Evolutionary conservation across 345 rosid species (phyloP), one percentile per base, ranked within the genome.

Genomic region (Melaleuca alternifolia): DNA sequence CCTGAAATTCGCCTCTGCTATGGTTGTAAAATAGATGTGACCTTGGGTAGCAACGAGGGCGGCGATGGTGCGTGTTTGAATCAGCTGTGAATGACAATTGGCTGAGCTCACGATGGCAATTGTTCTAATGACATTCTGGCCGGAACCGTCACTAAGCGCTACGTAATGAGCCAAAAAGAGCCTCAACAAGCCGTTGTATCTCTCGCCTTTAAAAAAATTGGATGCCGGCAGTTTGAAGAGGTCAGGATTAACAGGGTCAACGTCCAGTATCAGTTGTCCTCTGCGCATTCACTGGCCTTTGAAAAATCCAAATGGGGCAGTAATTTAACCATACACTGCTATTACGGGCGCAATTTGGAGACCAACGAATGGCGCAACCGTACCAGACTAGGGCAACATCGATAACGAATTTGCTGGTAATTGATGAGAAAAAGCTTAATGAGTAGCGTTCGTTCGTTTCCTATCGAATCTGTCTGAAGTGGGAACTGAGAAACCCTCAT

Each of bases 21-120:
- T 50, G 41, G 7, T 82, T 20, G 50, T 82, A 82, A 50, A 6
- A 33, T 46, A 20, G 7, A 44, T 30, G 20, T 7, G 23, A 15
- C 8, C 77, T 65, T 7, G 77, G 77, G 46, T 37, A 23, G 77
- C 33, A 33, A 65, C 46, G 16, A 16, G 46, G 77, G 8, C 16
- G 46, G 46, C 54, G 85, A 89, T 53, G 79, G 44, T 11, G 51
- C 20, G 44, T 61, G 71, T 61, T 61, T 5, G 62, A 65, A 65
- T 53, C 85, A n/a, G 59, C 30, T 33, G 28, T 26, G 54, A 87
- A 51, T 71, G 91, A 88, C 91, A 85, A 48, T n/a, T 89, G 93
- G 88, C 92, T 88, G 91, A 88, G 81, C 82, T 91, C 85, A 83
- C 90, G 37, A 87, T 30, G 77, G 77, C 46, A 65, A 9, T 8